Evolutionary conservation across 2,329 filamentous ascomycete genomes (phyloP).

Genomic region (Colletotrichum sp.): DNA sequence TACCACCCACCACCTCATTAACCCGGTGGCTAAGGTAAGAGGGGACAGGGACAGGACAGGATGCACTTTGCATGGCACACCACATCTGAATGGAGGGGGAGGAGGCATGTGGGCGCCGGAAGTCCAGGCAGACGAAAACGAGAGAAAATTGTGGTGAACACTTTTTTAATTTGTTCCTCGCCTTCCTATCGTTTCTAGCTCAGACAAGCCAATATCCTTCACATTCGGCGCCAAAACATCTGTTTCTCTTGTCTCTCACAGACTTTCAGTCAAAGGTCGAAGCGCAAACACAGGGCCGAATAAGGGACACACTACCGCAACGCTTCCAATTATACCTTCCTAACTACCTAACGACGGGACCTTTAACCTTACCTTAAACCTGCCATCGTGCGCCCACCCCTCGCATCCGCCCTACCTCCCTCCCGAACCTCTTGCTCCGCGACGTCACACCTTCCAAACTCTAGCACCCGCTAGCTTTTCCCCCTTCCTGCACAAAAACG

Average conservation of each 20-base stretch:
- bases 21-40: background rate
- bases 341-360: background rate
- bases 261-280: background rate
- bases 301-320: background rate
- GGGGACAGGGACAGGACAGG: background rate
- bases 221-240: background rate
- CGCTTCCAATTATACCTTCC: background rate
- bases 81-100: background rate
- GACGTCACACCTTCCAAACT: constrained; percentile 17
- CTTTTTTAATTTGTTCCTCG: background rate
- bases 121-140: background rate
- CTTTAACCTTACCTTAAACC: background rate
- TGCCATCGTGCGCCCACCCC: constrained; percentile 8
- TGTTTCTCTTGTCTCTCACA: background rate
- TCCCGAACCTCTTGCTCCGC: background rate
- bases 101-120: background rate
- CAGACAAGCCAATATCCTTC: background rate
- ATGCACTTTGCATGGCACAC: background rate
- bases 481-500: background rate
- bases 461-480: background rate
- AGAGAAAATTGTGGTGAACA: background rate
- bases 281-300: background rate
- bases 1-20: background rate
- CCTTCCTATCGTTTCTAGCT: background rate
- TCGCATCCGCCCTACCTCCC: constrained; percentile 4